A percentile compares a stretch with the other conserved stretches of the same genome.
phyloP scores from a whole-genome alignment of 108 stramenopile species.

The Skeletonema marinoi region DNA sequence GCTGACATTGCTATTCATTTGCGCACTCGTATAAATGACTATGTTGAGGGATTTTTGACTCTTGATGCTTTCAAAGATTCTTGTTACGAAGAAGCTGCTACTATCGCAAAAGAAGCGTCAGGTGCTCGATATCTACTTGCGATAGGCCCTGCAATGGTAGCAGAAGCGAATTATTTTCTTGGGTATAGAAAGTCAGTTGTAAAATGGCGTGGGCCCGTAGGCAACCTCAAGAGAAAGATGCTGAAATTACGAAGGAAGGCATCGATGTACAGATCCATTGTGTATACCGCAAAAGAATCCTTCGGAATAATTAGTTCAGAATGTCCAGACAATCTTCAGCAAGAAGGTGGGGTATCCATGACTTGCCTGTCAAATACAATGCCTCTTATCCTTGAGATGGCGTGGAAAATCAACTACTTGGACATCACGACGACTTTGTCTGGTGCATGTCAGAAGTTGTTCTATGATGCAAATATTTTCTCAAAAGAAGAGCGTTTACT shows the following conservation, averaged over 20 bases:
- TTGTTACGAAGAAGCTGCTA: constrained; percentile 34
- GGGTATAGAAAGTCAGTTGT: constrained; percentile 43
- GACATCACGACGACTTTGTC: constrained; percentile 50
- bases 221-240: constrained; percentile 27
- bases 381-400: constrained; percentile 42
- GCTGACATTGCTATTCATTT: constrained; percentile 41
- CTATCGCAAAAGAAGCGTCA: constrained; percentile 45
- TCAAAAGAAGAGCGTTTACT: constrained; percentile 29
- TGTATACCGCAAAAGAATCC: constrained; percentile 24
- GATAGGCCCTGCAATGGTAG: constrained; percentile 50
- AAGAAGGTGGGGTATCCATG: constrained; percentile 17
- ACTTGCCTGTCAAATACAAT: constrained; percentile 38
- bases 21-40: constrained; percentile 32
- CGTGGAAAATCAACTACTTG: constrained; percentile 49
- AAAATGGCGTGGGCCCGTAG: constrained; percentile 39
- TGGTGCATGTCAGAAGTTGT: constrained; percentile 44
- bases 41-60: constrained; percentile 40
- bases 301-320: not conserved
- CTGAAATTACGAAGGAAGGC: constrained; percentile 22
- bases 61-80: constrained; percentile 37
- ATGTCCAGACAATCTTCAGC: constrained; percentile 4
- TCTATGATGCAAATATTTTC: constrained; percentile 41
- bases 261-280: constrained; percentile 23
- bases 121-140: constrained; percentile 41
- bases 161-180: constrained; percentile 41